Evolutionary conservation across 2,329 filamentous ascomycete species (phyloP).

Genomic region (Pezizomycotina sp.): DNA sequence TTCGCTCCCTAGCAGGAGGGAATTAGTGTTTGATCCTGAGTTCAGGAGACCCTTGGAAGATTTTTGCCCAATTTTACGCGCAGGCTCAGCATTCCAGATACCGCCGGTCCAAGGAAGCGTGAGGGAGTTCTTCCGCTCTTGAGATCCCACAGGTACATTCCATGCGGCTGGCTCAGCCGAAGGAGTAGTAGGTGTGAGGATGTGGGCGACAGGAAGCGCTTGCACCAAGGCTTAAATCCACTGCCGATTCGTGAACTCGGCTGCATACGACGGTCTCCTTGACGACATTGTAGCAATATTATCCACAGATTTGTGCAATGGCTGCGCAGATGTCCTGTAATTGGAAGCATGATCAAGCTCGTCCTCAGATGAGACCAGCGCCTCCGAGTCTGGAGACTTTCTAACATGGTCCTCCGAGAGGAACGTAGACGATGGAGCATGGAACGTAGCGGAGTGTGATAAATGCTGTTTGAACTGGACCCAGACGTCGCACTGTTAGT

Average conservation of each 20-base stretch:
- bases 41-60: slow-evolving; percentile 35
- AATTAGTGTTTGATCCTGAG: slow-evolving; percentile 34
- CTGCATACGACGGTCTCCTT: slow-evolving; percentile 69
- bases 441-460: slow-evolving; percentile 17
- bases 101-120: slow-evolving; percentile 37
- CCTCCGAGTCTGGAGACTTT: slow-evolving; percentile 87
- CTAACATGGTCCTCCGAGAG: slow-evolving; percentile 31
- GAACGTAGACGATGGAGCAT: slow-evolving; percentile 16
- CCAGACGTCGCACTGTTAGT: slow-evolving; percentile 15
- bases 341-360: slow-evolving; percentile 54
- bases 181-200: slow-evolving; percentile 66
- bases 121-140: slow-evolving; percentile 36
- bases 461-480: slow-evolving; percentile 17
- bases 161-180: slow-evolving; percentile 44
- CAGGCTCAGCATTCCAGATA: slow-evolving; percentile 60
- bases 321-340: slow-evolving; percentile 34
- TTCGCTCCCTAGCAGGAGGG: slow-evolving; percentile 38
- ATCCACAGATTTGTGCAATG: slow-evolving; percentile 37
- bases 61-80: slow-evolving; percentile 68
- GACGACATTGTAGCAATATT: slow-evolving; percentile 31
- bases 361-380: slow-evolving; percentile 83
- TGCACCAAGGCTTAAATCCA: slow-evolving; percentile 48
- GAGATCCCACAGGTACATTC: slow-evolving; percentile 36
- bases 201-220: slow-evolving; percentile 60
- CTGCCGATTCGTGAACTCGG: slow-evolving; percentile 55